phyloP scores from a whole-genome alignment of 1,284 basidiomycete genomes.

The Cryptococcus sp. region DNA sequence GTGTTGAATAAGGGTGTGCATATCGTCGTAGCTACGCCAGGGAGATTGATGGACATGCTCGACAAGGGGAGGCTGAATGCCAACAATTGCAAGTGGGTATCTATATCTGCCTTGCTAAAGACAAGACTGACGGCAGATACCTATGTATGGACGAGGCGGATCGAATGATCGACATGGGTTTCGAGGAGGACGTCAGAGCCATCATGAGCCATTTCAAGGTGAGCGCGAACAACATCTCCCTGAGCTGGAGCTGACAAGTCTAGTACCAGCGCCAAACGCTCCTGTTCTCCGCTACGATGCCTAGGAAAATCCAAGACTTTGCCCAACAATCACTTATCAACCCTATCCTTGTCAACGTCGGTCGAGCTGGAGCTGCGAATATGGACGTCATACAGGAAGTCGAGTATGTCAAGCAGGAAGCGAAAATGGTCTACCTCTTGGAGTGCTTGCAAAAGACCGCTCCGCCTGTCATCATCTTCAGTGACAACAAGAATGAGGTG shows the following conservation, averaged over 20 bases:
- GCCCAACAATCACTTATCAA: slow-evolving; percentile 89
- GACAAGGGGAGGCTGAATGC: slow-evolving; percentile 89
- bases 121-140: slow-evolving; percentile 50
- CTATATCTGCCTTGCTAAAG: not conserved
- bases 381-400: slow-evolving; percentile 95
- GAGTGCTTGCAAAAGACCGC: slow-evolving; percentile 98
- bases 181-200: slow-evolving; percentile 96
- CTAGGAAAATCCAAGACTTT: slow-evolving; percentile 96
- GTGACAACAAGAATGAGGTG: slow-evolving; percentile 99
- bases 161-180: slow-evolving; percentile 98
- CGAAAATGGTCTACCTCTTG: slow-evolving; percentile 97
- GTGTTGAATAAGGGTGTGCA: slow-evolving; percentile 86
- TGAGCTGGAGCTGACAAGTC: not conserved
- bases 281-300: slow-evolving; percentile 98
- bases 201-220: slow-evolving; percentile 99
- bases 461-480: slow-evolving; percentile 96
- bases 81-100: slow-evolving; percentile 69
- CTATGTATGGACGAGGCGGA: slow-evolving; percentile 99
- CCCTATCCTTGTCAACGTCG: slow-evolving; percentile 93
- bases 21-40: slow-evolving; percentile 60
- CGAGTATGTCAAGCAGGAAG: slow-evolving; percentile 98
- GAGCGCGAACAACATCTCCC: slow-evolving; percentile 17
- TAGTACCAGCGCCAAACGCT: slow-evolving; percentile 94
- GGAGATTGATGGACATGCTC: slow-evolving; percentile 55
- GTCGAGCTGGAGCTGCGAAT: slow-evolving; percentile 94